Conservation (phyloP, 768 basidiomycete genomes). For the Lepiota venenata region DNA sequence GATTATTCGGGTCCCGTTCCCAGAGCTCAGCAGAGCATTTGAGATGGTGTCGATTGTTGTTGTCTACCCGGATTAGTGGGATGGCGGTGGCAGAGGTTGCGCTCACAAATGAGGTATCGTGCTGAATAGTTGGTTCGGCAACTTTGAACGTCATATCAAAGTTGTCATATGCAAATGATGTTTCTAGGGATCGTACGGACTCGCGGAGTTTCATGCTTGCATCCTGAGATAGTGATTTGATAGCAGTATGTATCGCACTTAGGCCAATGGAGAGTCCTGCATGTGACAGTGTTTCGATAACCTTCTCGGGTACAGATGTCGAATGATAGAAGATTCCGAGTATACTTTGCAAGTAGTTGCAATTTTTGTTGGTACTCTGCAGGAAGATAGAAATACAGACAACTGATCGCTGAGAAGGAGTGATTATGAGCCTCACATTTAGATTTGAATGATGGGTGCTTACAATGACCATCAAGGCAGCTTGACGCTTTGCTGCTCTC, state of each 20-base stretch:
- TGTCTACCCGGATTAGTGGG: constrained; percentile 17
- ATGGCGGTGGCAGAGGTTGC: constrained; percentile 22
- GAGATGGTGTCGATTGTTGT: constrained; percentile 14
- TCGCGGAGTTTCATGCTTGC: background rate
- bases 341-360: constrained; percentile 21
- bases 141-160: constrained; percentile 22
- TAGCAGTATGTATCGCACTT: constrained; percentile 13
- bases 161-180: constrained; percentile 21
- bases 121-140: constrained; percentile 18
- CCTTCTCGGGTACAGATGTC: constrained; percentile 19
- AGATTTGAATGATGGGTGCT: background rate
- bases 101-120: constrained; percentile 16
- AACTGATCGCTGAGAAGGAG: constrained; percentile 16
- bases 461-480: background rate
- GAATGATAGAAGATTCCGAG: constrained; percentile 28
- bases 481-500: too few relatives aligned
- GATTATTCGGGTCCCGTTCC: background rate
- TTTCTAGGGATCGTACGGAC: constrained; percentile 13
- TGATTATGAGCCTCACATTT: background rate
- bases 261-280: constrained; percentile 23
- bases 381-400: constrained; percentile 23
- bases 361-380: constrained; percentile 21
- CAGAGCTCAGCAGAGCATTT: constrained; percentile 19
- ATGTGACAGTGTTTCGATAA: constrained; percentile 22
- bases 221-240: constrained; percentile 15